A percentile compares a stretch with the other conserved stretches of the same genome.
These are phyloP conservation scores for Coemansia asiatica DNA, from an alignment of 192 early-diverging fungal species.

Conservation along the genomic window DNA sequence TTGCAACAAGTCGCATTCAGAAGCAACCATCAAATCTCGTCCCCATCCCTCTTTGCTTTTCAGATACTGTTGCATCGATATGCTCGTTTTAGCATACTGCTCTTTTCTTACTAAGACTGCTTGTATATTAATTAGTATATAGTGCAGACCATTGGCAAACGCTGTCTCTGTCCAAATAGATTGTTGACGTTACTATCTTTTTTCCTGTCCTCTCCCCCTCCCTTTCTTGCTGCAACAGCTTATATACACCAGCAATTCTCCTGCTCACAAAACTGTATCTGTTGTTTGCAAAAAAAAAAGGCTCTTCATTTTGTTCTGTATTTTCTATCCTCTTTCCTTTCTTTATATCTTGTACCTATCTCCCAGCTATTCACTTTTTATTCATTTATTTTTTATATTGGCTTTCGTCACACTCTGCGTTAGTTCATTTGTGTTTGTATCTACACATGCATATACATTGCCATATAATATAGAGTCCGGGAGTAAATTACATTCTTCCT, in stretches of 20 bases:
- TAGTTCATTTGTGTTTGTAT: not conserved
- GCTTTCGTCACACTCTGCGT: constrained; percentile 1
- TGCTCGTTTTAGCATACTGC: constrained; percentile 5
- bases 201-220: not conserved
- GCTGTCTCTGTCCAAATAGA: not conserved
- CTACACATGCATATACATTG: not conserved
- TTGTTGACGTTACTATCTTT: not conserved
- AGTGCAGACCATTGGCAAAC: not conserved
- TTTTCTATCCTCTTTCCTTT: not conserved
- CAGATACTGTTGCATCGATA: constrained; percentile 7
- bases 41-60: constrained; percentile 5
- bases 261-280: not conserved
- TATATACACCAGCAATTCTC: not conserved
- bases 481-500: not conserved
- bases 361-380: not conserved
- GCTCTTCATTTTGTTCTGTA: not conserved
- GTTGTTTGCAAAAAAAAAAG: constrained; percentile 3
- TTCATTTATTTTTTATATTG: not conserved
- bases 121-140: not conserved
- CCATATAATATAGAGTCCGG: not conserved
- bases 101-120: constrained; percentile 2
- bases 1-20: constrained; percentile 1
- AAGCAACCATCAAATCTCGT: constrained; percentile 1
- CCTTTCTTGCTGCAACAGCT: not conserved
- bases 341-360: not conserved